Conservation (phyloP, 2,329 filamentous ascomycete genomes). For the Neonectria magnoliae region DNA sequence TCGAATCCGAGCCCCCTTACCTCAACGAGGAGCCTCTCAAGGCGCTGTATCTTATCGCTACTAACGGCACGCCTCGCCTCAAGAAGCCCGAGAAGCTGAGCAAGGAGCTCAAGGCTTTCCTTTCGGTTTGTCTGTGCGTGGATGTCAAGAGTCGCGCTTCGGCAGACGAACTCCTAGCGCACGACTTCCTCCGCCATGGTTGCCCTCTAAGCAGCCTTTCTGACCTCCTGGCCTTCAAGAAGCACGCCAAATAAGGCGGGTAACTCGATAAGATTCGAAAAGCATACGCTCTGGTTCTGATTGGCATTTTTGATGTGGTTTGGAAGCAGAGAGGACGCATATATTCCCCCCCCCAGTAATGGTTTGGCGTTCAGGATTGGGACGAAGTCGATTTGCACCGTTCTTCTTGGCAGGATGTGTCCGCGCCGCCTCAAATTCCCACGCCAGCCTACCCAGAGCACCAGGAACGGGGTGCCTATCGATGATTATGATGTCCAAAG, state of each 20-base stretch:
- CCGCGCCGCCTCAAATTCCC: constrained; percentile 17
- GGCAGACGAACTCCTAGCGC: constrained; percentile 85
- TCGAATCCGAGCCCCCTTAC: constrained; percentile 97
- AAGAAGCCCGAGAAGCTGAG: constrained; percentile 99
- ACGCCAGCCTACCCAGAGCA: constrained; percentile 23
- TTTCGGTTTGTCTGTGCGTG: constrained; percentile 95
- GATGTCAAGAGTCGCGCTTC: constrained; percentile 95
- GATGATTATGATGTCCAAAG: constrained; percentile 38
- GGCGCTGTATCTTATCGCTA: constrained; percentile 96
- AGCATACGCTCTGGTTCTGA: constrained; percentile 31
- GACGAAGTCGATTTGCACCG: constrained; percentile 35
- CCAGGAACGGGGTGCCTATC: constrained; percentile 29
- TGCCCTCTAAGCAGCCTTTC: constrained; percentile 85
- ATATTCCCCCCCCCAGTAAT: constrained; percentile 42
- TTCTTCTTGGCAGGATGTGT: constrained; percentile 34
- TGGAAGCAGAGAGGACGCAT: constrained; percentile 41
- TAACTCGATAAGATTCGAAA: constrained; percentile 30
- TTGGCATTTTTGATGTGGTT: constrained; percentile 38
- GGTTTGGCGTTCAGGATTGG: constrained; percentile 43
- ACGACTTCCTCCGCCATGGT: constrained; percentile 94
- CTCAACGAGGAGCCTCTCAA: constrained; percentile 98
- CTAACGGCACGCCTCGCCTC: constrained; percentile 93
- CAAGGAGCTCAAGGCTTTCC: constrained; percentile 97
- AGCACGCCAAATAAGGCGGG: constrained; percentile 67
- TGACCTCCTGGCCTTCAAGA: constrained; percentile 89